phyloP scores from a whole-genome alignment of 768 basidiomycete genomes.

The Leccinum fibrillosum region DNA sequence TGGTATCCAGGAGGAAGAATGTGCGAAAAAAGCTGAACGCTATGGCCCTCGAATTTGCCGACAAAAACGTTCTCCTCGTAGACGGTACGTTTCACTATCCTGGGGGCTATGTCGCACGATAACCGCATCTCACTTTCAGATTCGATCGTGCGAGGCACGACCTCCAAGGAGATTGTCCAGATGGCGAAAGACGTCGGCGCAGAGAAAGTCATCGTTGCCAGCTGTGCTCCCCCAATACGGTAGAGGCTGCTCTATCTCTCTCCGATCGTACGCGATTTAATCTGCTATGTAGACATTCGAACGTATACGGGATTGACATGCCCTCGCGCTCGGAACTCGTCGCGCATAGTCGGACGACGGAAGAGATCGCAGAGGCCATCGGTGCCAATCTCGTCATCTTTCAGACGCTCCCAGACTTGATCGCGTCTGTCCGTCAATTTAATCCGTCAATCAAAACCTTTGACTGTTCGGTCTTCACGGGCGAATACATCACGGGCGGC shows the following conservation, averaged over 20 bases:
- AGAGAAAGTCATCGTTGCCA: conserved; percentile 92
- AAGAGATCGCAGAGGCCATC: conserved; percentile 74
- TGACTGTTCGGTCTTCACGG: conserved; percentile 98
- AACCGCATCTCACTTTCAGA: conserved; percentile 45
- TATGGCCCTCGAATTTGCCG: conserved; percentile 94
- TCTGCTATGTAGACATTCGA: conserved; percentile 57
- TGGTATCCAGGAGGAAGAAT: conserved; percentile 70
- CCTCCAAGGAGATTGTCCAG: conserved; percentile 97
- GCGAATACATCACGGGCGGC: conserved; percentile 93
- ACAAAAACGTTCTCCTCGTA: conserved; percentile 91
- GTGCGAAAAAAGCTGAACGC: conserved; percentile 95
- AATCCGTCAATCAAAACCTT: conserved; percentile 75
- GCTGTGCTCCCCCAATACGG: conserved; percentile 96
- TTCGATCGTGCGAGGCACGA: conserved; percentile 97
- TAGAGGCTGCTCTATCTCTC: conserved; percentile 27
- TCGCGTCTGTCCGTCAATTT: conserved; percentile 80
- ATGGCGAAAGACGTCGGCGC: conserved; percentile 99
- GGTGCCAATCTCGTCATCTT: conserved; percentile 96
- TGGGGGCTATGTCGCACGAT: not conserved
- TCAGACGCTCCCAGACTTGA: conserved; percentile 87
- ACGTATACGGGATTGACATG: conserved; percentile 99
- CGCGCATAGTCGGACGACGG: conserved; percentile 69
- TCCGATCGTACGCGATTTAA: conserved; percentile 1
- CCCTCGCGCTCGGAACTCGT: conserved; percentile 93
- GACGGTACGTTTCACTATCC: conserved; percentile 60